Evolutionary conservation across 306 rosid genomes (phyloP).

Genomic region (Astragalus glycyphyllos): DNA sequence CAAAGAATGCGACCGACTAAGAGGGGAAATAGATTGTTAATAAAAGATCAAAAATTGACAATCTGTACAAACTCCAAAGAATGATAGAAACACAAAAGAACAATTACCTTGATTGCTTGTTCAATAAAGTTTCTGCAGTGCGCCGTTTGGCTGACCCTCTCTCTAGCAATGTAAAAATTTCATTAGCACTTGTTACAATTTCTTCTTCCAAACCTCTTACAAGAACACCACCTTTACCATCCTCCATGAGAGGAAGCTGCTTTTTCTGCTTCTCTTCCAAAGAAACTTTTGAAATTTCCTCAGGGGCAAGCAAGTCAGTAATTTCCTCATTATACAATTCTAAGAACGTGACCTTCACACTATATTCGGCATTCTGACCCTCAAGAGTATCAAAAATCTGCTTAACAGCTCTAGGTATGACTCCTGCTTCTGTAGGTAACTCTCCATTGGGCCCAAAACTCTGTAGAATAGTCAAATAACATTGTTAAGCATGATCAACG

Average conservation of each 20-base stretch:
- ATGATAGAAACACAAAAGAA: conserved; percentile 8
- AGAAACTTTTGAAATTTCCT: conserved; percentile 69
- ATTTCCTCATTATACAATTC: conserved; percentile 94
- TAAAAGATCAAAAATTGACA: not conserved
- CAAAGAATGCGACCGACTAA: conserved; percentile 96
- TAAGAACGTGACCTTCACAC: conserved; percentile 90
- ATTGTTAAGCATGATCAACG: not conserved
- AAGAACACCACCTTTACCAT: conserved; percentile 98
- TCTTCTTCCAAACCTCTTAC: conserved; percentile 93
- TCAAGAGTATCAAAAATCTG: conserved; percentile 95
- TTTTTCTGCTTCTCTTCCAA: conserved; percentile 89
- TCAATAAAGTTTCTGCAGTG: conserved; percentile 93
- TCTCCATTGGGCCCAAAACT: conserved; percentile 79
- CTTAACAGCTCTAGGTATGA: conserved; percentile 91
- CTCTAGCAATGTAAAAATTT: conserved; percentile 81
- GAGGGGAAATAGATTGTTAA: conserved; percentile 21
- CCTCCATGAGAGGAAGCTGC: conserved; percentile 95
- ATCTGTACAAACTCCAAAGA: not conserved
- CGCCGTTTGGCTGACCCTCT: conserved; percentile 97
- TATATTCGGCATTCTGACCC: conserved; percentile 91
- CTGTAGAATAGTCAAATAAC: conserved; percentile 47
- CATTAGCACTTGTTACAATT: conserved; percentile 88
- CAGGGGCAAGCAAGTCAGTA: conserved; percentile 95
- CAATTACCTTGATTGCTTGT: conserved; percentile 88
- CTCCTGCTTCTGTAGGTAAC: conserved; percentile 90